Evolutionary conservation across 495 filamentous ascomycete genomes (phyloP).

Genomic region (Penicillium goetzii): DNA sequence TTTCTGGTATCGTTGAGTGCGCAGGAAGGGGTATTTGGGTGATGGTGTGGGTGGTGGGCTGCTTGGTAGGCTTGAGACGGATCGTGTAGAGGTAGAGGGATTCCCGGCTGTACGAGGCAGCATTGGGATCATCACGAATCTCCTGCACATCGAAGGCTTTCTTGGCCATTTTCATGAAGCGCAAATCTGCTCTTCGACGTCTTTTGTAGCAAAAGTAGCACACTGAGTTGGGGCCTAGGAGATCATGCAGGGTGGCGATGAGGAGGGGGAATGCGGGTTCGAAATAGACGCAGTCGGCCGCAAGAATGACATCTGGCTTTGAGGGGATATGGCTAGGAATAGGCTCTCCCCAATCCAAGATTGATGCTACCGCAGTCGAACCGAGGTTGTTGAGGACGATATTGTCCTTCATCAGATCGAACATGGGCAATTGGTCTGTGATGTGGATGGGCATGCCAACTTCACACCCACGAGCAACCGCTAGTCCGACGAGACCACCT

Average conservation of each 20-base stretch:
- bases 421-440: slow-evolving; percentile 87
- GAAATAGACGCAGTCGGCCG: slow-evolving; percentile 96
- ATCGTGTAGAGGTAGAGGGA: slow-evolving; percentile 68
- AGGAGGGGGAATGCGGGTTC: slow-evolving; percentile 92
- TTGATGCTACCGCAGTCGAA: slow-evolving; percentile 57
- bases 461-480: slow-evolving; percentile 43
- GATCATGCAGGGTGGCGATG: slow-evolving; percentile 70
- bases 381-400: slow-evolving; percentile 74
- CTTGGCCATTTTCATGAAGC: slow-evolving; percentile 69
- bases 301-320: slow-evolving; percentile 77
- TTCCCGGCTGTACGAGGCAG: slow-evolving; percentile 60
- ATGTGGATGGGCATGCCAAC: slow-evolving; percentile 60
- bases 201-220: slow-evolving; percentile 97
- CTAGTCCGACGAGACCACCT: slow-evolving; percentile 78
- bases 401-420: slow-evolving; percentile 80
- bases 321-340: slow-evolving; percentile 40
- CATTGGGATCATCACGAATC: slow-evolving; percentile 61
- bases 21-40: background rate
- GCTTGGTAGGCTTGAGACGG: slow-evolving; percentile 43
- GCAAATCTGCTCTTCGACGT: slow-evolving; percentile 74
- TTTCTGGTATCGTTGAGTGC: background rate
- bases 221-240: slow-evolving; percentile 61
- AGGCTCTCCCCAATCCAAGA: slow-evolving; percentile 75
- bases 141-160: slow-evolving; percentile 68
- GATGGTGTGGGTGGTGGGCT: background rate